Conservation (phyloP, 805 yeast species). For the Brettanomyces nanus region DNA sequence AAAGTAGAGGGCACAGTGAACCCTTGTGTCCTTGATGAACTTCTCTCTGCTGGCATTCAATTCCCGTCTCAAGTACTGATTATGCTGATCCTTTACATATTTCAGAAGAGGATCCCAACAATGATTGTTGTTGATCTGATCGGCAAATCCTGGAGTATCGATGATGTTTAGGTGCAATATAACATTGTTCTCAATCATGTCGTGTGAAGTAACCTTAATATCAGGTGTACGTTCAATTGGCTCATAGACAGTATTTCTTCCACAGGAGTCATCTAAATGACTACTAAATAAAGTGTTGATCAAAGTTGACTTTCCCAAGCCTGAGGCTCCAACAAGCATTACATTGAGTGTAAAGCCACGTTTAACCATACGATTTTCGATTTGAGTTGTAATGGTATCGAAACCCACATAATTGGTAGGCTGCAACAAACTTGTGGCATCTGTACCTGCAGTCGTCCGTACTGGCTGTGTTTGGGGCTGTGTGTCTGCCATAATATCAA, state of each 20-base stretch:
- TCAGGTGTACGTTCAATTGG: constrained; percentile 85
- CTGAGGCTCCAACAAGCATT: constrained; percentile 91
- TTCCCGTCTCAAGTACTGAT: constrained; percentile 84
- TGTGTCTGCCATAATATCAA: neutral
- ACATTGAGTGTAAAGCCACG: constrained; percentile 91
- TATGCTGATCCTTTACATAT: constrained; percentile 92
- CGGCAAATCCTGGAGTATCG: constrained; percentile 98
- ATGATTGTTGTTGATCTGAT: constrained; percentile 88
- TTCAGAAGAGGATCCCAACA: constrained; percentile 96
- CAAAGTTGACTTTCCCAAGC: constrained; percentile 89
- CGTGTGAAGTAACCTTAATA: constrained; percentile 62
- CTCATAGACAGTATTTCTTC: constrained; percentile 57
- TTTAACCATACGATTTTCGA: constrained; percentile 84
- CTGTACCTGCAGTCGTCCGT: constrained; percentile 4
- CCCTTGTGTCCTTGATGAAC: constrained; percentile 77
- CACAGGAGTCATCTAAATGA: constrained; percentile 64
- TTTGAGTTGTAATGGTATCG: constrained; percentile 92
- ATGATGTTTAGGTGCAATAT: constrained; percentile 78
- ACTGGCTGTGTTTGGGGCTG: constrained; percentile 9
- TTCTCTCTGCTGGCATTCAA: constrained; percentile 90
- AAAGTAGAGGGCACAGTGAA: constrained; percentile 88
- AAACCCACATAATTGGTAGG: constrained; percentile 89
- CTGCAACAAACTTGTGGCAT: constrained; percentile 21
- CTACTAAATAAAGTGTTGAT: constrained; percentile 86
- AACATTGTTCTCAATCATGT: constrained; percentile 78